These are phyloP conservation scores for Wickerhamomyces xylosicus DNA, from an alignment of 805 yeast genomes.

Conservation along the genomic window DNA sequence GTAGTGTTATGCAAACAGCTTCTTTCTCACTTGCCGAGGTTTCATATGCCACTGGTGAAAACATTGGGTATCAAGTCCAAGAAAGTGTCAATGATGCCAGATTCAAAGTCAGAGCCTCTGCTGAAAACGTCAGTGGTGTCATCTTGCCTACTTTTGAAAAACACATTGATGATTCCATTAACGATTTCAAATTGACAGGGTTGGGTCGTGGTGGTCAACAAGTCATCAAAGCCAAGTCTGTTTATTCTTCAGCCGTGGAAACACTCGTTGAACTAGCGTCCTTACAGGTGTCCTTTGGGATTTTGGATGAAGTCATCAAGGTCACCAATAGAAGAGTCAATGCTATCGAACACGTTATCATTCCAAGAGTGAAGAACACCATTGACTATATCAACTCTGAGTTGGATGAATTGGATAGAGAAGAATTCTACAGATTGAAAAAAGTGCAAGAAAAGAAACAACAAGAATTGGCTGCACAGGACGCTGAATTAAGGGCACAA, in stretches of 20 bases:
- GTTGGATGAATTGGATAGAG: conserved; percentile 95
- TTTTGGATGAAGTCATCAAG: conserved; percentile 93
- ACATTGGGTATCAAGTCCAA: conserved; percentile 90
- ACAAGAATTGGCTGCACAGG: conserved; percentile 19
- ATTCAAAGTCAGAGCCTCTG: conserved; percentile 82
- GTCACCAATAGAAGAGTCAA: conserved; percentile 97
- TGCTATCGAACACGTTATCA: conserved; percentile 96
- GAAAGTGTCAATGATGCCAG: conserved; percentile 88
- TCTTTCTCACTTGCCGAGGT: conserved; percentile 97
- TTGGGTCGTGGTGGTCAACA: conserved; percentile 98
- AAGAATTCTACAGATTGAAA: conserved; percentile 92
- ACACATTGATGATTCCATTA: conserved; percentile 70
- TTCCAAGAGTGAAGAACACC: conserved; percentile 96
- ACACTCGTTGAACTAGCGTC: conserved; percentile 93
- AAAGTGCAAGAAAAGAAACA: conserved; percentile 44
- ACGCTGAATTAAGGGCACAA: conserved; percentile 21
- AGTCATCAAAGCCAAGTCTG: conserved; percentile 86
- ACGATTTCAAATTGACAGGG: conserved; percentile 94
- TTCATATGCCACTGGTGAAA: conserved; percentile 94
- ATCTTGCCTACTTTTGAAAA: conserved; percentile 88
- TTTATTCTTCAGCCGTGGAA: conserved; percentile 94
- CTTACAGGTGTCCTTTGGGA: conserved; percentile 91
- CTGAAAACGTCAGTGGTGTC: conserved; percentile 95
- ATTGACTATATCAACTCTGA: conserved; percentile 88
- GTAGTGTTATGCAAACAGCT: conserved; percentile 96